Evolutionary conservation across 768 basidiomycete species (phyloP).

Genomic region (Cystobasidium tubakii): DNA sequence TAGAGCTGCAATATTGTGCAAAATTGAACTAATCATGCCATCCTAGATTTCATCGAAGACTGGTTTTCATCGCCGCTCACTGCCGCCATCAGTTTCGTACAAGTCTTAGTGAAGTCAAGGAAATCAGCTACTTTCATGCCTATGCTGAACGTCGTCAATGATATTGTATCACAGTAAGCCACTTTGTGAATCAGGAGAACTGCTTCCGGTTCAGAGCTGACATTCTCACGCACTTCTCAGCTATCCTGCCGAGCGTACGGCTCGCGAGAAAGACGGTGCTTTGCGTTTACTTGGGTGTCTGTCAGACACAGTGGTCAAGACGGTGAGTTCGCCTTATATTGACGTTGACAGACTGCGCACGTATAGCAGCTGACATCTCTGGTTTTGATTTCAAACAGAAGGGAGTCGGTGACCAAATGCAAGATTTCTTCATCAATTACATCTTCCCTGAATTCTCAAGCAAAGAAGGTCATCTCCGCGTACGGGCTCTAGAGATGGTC

Average conservation of each 20-base stretch:
- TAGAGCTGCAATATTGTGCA: no score
- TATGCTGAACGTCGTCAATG: conserved; percentile 70
- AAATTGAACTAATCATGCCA: no score
- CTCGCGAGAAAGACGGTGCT: conserved; percentile 73
- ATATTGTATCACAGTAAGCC: conserved; percentile 58
- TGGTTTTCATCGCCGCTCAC: conserved; percentile 70
- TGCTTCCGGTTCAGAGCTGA: neutral
- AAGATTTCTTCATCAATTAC: conserved; percentile 66
- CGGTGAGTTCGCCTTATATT: conserved; percentile 52
- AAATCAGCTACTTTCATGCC: conserved; percentile 76
- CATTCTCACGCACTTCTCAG: neutral
- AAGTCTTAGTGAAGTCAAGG: conserved; percentile 69
- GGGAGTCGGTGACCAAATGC: conserved; percentile 68
- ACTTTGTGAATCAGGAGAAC: neutral
- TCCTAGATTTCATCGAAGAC: conserved; percentile 81
- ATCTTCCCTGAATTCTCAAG: conserved; percentile 68
- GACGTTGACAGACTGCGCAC: neutral
- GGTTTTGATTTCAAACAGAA: conserved; percentile 35
- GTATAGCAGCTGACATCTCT: no score
- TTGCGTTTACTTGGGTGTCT: conserved; percentile 74
- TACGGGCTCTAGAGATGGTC: conserved; percentile 74
- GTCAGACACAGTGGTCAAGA: conserved; percentile 72
- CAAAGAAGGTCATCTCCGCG: conserved; percentile 66
- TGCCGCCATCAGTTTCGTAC: conserved; percentile 67
- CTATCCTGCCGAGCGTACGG: conserved; percentile 44